These are phyloP conservation scores for Globisporangium camurandrum DNA, from an alignment of 352 stramenopile genomes.

Conservation along the genomic window DNA sequence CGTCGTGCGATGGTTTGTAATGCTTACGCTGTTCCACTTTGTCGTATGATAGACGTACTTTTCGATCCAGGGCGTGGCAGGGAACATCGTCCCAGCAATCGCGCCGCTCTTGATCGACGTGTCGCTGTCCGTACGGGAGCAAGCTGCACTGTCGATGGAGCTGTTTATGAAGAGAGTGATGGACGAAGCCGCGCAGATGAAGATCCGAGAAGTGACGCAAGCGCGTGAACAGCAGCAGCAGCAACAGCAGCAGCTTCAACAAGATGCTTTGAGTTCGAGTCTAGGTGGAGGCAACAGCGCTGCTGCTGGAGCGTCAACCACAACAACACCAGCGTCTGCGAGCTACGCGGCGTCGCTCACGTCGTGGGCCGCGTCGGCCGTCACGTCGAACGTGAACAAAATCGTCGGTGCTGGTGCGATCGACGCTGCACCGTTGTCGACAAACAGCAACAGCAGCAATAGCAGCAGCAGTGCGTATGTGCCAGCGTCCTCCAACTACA, in stretches of 20 bases:
- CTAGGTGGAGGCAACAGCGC: conserved; percentile 4
- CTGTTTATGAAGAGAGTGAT: conserved; percentile 80
- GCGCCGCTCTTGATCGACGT: conserved; percentile 73
- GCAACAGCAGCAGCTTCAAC: conserved; percentile 25
- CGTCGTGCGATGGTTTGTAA: no score
- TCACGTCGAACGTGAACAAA: conserved; percentile 61
- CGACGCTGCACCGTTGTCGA: background rate
- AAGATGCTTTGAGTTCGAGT: no score
- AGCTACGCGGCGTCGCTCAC: conserved; percentile 56
- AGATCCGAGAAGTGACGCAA: conserved; percentile 61
- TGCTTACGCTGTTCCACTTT: no score
- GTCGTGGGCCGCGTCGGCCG: conserved; percentile 66
- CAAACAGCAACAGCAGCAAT: conserved; percentile 12
- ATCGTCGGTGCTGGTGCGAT: conserved; percentile 36
- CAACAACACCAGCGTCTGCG: no score
- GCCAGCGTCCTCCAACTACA: background rate
- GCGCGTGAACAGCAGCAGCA: conserved; percentile 54
- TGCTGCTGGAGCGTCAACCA: no score
- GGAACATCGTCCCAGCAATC: conserved; percentile 71
- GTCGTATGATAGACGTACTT: conserved; percentile 75
- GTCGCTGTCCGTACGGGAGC: conserved; percentile 68
- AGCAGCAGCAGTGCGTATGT: conserved; percentile 10
- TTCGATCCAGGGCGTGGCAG: conserved; percentile 53
- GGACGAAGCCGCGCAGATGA: conserved; percentile 73
- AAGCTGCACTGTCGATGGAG: conserved; percentile 66